Base-by-base conservation (phyloP, 192 early-diverging fungal species). In the Paraglomus occultum region DNA sequence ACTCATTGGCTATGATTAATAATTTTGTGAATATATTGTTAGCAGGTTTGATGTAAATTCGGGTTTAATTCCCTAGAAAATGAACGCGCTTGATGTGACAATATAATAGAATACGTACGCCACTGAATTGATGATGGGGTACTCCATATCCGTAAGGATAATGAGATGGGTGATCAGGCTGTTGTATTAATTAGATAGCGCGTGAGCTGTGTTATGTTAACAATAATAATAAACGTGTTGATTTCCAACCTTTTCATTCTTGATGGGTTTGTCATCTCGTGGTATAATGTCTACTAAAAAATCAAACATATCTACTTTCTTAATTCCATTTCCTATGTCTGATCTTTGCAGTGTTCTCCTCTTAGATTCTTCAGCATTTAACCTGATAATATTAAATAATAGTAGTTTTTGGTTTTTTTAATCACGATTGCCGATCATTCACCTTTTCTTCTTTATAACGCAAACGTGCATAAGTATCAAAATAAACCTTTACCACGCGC, bases 221-320 rank as follows among this genome's bases (percentile, higher is more conserved):
- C 39, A 14, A 14, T 48, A 3, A 31, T 64, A 11, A 48, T 46
- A 12, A 17, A 20, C 6, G 46, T 46, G 38, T 18, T 49, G 12
- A 8, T 31, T 22, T 45, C 62, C 23, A 22, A 64, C 62, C 62
- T 64, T 64, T 10, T 64, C 62, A 22, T 18, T 64, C 18, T 64
- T 64, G 12, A 64, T 47, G 9, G 49, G 22, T 31, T 51, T 66
- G 31, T 94, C 94, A 61, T 95, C 96, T 40, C 96, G 80, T 0
- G 96, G 96, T 8, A 98, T 94, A 76, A 98, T 94, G 55, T 98
- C 96, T 70, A 98, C 96, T 71, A 98, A 77, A 76, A 98, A 98
- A 71, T 98, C 96, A 83, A 93, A 98, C 90, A 92, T 91, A 73
- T 98, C 96, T 43, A 88, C 86, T 70, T 93, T 92, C 65, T 87